Percentiles rank a stretch among this genome's conserved stretches.
Conservation (phyloP, 2,329 filamentous ascomycete species). For the Xylariaceae sp. region DNA sequence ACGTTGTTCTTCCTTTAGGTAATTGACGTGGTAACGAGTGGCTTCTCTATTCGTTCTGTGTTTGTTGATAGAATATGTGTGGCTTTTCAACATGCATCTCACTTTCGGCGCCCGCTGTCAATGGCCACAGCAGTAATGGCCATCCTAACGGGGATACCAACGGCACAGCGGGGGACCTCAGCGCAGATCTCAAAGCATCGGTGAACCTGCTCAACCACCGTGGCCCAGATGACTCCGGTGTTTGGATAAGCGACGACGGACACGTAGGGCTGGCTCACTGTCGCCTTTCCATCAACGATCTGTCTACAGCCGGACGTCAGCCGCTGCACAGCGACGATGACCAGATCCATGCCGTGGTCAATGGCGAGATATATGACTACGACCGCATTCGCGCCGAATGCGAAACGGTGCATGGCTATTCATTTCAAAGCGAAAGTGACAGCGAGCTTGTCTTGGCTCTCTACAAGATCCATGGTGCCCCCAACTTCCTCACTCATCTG, state of each 20-base stretch:
- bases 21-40: no score
- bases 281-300: conserved; percentile 51
- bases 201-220: conserved; percentile 5
- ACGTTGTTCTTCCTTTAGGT: no score
- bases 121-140: background rate
- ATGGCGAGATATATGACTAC: conserved; percentile 51
- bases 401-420: background rate
- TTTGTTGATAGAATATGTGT: background rate
- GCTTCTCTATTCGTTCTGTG: background rate
- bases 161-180: background rate
- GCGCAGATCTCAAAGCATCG: conserved; percentile 4
- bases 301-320: conserved; percentile 43
- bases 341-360: conserved; percentile 52
- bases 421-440: background rate
- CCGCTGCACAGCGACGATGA: conserved; percentile 39
- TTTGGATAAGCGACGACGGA: conserved; percentile 1
- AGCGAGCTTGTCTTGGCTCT: background rate
- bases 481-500: conserved; percentile 34
- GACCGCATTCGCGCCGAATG: background rate
- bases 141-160: background rate
- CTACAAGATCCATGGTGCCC: conserved; percentile 34
- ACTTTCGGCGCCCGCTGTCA: background rate
- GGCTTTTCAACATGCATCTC: background rate
- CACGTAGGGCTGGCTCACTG: conserved; percentile 41
- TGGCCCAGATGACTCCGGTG: conserved; percentile 1